Evolutionary conservation across 441 rosid species (phyloP), one percentile per base, ranked within the genome.

Genomic region (Pelargonium cotyledonis): DNA sequence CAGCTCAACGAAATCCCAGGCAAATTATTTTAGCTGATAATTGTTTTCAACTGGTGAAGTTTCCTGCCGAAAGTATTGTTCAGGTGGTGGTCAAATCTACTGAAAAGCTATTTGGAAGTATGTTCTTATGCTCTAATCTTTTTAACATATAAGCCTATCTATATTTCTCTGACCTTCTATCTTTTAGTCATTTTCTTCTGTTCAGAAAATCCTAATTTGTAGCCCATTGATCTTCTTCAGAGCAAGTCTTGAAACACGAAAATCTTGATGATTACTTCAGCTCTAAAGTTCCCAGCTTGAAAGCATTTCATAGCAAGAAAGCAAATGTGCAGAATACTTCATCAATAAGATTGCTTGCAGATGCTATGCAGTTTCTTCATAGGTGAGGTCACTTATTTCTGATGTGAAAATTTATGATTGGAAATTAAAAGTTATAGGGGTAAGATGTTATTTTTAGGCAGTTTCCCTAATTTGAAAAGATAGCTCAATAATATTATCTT

Each of bases 81-180:
- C 88, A 86, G 82, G 96, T 84, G 80, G 88, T 92, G 73, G 76
- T 76, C 72, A 95, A 78, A 81, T 88, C 98, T 68, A 77, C 95
- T 2, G 96, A 92, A 83, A 92, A 88, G 83, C 80, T 82, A 70
- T 90, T 85, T 64, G 98, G 99, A 85, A 92, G 99, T 95, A 88
- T 78, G 97, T 75, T 62, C 72, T 66, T 18, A 14, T 68, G 41
- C 31, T 69, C 1, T 18, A 41, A 64, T 53, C 47, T 18, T 51
- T 65, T 69, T 21, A 15, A 7, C n/a, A 16, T 11, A 65, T 31
- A 47, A 60, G 26, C 6, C 63, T 23, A 19, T 60, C 4, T 60
- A 60, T 29, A 9, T 60, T 7, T 74, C 8, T 16, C 70, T 29
- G 63, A 41, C 9, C 68, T 68, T 26, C 65, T 44, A 51, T 63